Percentiles rank a stretch among this genome's conserved stretches.
These are phyloP conservation scores for Copromyces sp. DNA, from an alignment of 495 filamentous ascomycete species.

Conservation along the genomic window DNA sequence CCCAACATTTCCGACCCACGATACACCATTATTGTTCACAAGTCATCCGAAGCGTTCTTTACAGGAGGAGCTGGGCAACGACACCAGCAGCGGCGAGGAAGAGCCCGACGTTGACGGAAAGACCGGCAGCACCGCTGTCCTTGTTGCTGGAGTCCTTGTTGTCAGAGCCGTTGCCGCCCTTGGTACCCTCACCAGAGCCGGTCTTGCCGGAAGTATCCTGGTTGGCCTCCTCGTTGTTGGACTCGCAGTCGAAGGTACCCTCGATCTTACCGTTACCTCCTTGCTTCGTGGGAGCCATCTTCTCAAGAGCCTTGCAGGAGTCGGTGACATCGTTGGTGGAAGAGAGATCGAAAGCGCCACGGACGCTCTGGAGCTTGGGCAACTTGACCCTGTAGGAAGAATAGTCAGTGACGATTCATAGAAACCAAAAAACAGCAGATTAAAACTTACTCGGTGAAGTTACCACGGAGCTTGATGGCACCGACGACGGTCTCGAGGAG, in stretches of 20 bases:
- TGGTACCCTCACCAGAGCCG: slow-evolving; percentile 9
- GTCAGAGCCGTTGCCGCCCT: slow-evolving; percentile 7
- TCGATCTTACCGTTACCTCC: slow-evolving; percentile 41
- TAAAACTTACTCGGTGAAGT: slow-evolving; percentile 66
- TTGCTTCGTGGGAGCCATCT: slow-evolving; percentile 25
- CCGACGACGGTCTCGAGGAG: slow-evolving; percentile 60
- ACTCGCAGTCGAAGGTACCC: slow-evolving; percentile 50
- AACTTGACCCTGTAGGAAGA: slow-evolving; percentile 50
- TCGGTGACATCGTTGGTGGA: slow-evolving; percentile 53
- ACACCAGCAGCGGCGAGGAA: slow-evolving; percentile 30
- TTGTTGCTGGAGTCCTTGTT: slow-evolving; percentile 10
- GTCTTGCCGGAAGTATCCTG: slow-evolving; percentile 24
- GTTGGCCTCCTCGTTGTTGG: slow-evolving; percentile 34
- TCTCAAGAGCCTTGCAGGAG: slow-evolving; percentile 37
- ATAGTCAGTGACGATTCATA: not conserved
- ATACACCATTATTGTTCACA: slow-evolving; percentile 3
- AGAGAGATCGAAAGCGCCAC: slow-evolving; percentile 80
- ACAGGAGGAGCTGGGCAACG: slow-evolving; percentile 24
- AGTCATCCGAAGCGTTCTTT: slow-evolving; percentile 6
- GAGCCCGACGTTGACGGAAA: slow-evolving; percentile 29
- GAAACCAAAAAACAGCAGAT: not conserved
- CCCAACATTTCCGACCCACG: not conserved
- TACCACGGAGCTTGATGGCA: slow-evolving; percentile 82
- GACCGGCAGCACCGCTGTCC: slow-evolving; percentile 22
- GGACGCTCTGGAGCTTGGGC: slow-evolving; percentile 59